Base-by-base conservation (phyloP, 208 protist species). In the Leishmania amazonensis region DNA sequence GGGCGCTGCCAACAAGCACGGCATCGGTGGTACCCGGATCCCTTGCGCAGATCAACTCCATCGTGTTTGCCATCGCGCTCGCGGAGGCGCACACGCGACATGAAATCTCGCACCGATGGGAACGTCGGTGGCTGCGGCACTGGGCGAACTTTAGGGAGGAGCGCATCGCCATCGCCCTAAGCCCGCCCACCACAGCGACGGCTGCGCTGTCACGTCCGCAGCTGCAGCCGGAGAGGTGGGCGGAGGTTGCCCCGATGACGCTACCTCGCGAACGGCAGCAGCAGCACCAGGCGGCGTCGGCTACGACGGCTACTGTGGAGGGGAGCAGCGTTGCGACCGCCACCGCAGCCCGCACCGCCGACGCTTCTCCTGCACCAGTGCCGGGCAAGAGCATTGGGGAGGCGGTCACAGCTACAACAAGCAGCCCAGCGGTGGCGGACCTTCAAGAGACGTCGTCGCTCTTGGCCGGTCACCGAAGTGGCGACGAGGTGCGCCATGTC, bases 31-130 rank as follows among this genome's bases (percentile, higher is more conserved):
- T 51, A 3, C 42, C 9, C 7, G 45, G 11, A 21, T 53, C 45
- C 21, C 42, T 54, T 17, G 71, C 76, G 7, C 62, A 67, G 53
- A 70, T 75, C 58, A 80, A 79, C 57, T 93, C 91, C 24, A 73
- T 90, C 6, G 65, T 72, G 47, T 93, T 95, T 58, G 91, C 91
- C 31, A 70, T 95, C 42, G 73, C 85, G 28, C 84, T 95, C 15
- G 91, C 89, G 17, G 91, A 95, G 80, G 84, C 91, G 47, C 91
- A 93, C 79, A 84, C 76, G 62, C 78, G 91, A 1, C 71, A 83
- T 47, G 89, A 93, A 62, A 81, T 95, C 47, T 62, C 76, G 15
- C 88, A 91, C 72, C 88, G 86, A 75, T 92, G 84, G 85, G 91
- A 95, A 65, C 85, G 85, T 35, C 76, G 84, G 8, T 75, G 85